Conservation (phyloP, 306 rosid species). For the Citrullus amarus region DNA sequence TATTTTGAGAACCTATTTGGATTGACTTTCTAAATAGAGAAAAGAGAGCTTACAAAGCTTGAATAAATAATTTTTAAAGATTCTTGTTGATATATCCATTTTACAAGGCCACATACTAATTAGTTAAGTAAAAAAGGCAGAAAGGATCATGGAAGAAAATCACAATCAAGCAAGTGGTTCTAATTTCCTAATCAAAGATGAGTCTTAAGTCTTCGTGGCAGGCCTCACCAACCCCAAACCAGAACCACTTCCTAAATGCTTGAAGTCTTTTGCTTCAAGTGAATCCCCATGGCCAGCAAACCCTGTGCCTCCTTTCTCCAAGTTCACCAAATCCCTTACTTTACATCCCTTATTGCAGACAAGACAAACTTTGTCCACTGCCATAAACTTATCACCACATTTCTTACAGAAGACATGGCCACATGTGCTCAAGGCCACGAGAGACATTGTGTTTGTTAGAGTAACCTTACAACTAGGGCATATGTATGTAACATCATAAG, state of each 20-base stretch:
- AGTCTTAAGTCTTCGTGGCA: conserved; percentile 47
- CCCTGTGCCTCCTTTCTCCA: conserved; percentile 89
- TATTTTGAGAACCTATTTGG: too few species aligned
- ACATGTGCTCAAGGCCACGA: conserved; percentile 80
- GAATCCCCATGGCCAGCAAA: conserved; percentile 78
- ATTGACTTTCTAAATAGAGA: too few species aligned
- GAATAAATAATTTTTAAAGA: neutral
- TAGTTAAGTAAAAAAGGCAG: neutral
- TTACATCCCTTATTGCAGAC: conserved; percentile 80
- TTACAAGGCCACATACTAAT: neutral
- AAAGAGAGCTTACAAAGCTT: too few species aligned
- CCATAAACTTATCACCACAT: conserved; percentile 84
- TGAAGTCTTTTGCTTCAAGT: conserved; percentile 84
- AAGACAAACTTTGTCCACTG: conserved; percentile 84
- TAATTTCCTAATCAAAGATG: neutral
- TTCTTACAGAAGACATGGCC: conserved; percentile 93
- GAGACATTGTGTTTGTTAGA: conserved; percentile 67
- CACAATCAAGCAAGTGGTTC: neutral
- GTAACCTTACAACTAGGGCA: conserved; percentile 97
- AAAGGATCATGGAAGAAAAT: neutral
- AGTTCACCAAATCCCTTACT: conserved; percentile 62
- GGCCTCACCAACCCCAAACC: conserved; percentile 95
- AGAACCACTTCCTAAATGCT: conserved; percentile 96
- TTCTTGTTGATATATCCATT: neutral
- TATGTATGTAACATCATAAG: conserved; percentile 48